Evolutionary conservation across 208 protist genomes (phyloP), one percentile per base, ranked within the genome.

Genomic region (Ichthyophonus hoferi): DNA sequence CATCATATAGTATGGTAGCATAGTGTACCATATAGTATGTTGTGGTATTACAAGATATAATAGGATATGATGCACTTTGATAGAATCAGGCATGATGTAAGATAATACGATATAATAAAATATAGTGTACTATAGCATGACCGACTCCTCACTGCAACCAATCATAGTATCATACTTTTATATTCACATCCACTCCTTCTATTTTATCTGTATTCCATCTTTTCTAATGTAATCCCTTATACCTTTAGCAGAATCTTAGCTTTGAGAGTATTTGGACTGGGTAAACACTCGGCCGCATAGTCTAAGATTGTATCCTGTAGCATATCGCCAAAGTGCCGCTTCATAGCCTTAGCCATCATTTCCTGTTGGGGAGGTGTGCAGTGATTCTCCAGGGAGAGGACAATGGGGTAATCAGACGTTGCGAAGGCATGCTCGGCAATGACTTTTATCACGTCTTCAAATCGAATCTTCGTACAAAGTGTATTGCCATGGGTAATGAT

Each of bases 401-500:
- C 93, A 0, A 97, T 83, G 0, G 95, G 95, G 78, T 93, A 97
- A 3, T 79, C 84, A n/a, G 90, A 92, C 7, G 76, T 40, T 12
- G 84, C 89, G 87, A 97, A 97, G 0, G 92, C 95, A 86, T 93
- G 85, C n/a, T 93, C 79, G 0, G 78, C 78, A 82, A 82, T 0
- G 2, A 87, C 83, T 42, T 87, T 42, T 33, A 87, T 12, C 14
- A 87, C 42, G 35, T 87, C 83, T n/a, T 42, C n/a, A 0, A 87
- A 87, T n/a, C 3, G 83, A 0, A 87, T 42, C 76, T 34, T 50
- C 17, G 43, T 78, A 35, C 93, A 96, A 0, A 95, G 89, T 14
- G 96, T 96, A 89, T 94, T 81, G 24, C 95, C 94, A 88, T 97
- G 96, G 82, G 91, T 95, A 79, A 96, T 93, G 50, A 95, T 90